A percentile compares a stretch with the other conserved stretches of the same genome.
These are phyloP conservation scores for apple (Malus domestica) DNA, from an alignment of 306 rosid genomes.

Conservation along the genomic window DNA sequence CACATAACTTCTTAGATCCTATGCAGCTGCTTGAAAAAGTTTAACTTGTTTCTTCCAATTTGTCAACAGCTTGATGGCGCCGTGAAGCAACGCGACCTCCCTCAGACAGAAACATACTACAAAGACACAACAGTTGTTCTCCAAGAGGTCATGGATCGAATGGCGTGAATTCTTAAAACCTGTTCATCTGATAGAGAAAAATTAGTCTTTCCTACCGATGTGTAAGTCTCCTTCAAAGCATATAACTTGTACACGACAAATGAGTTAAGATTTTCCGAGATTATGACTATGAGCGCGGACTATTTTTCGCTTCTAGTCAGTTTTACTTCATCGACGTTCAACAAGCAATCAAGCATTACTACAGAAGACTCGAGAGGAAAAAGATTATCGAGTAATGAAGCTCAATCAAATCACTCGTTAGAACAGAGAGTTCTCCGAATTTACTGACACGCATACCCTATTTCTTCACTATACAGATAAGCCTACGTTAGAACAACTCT, in stretches of 20 bases:
- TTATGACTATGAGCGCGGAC: background rate
- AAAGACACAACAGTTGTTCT: constrained; percentile 63
- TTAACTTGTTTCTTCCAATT: background rate
- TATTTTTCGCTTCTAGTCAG: background rate
- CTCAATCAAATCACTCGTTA: background rate
- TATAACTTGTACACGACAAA: background rate
- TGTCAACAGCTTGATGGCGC: constrained; percentile 74
- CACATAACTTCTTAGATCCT: background rate
- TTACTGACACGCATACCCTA: constrained; percentile 17
- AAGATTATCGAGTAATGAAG: background rate
- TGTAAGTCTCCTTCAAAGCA: background rate
- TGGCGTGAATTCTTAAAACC: constrained; percentile 30
- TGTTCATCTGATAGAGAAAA: background rate
- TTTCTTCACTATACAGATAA: constrained; percentile 54
- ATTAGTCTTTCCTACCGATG: background rate
- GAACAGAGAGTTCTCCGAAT: background rate
- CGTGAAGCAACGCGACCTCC: constrained; percentile 44
- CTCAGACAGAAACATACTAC: constrained; percentile 37
- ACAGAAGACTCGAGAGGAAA: background rate
- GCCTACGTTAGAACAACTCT: constrained; percentile 59
- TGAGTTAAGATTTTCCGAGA: background rate
- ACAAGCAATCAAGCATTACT: background rate
- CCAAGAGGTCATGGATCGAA: constrained; percentile 75
- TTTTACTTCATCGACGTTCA: background rate
- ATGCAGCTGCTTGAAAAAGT: background rate